Evolutionary conservation across 2,329 filamentous ascomycete species (phyloP), one percentile per base, ranked within the genome.

Genomic region (Botrytis aclada): DNA sequence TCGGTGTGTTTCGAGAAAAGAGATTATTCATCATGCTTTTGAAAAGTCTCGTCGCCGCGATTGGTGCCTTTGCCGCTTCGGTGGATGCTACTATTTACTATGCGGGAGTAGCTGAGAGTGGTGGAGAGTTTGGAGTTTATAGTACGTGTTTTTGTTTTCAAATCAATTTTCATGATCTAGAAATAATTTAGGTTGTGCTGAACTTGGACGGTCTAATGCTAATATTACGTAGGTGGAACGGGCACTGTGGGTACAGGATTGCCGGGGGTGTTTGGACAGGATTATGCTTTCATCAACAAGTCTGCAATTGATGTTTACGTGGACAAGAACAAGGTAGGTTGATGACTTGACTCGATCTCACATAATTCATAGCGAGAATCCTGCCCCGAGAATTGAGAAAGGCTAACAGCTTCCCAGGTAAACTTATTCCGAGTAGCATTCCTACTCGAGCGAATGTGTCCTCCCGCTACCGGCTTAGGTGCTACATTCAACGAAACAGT

Each of bases 371-470:
- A 12, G 18, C 14, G 8, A 9, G 12, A 47, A 25, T 4, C 25
- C 9, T 18, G 25, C 25, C 5, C 7, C 18, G 51, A 34, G 39
- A n/a, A 34, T 18, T 18, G 41, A 18, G 41, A 18, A 43, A 43
- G 14, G 39, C 18, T 56, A 45, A 64, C 6, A 25, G 20, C 18
- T n/a, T 54, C 43, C 14, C 51, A 81, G 79, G 74, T 81, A 70
- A 86, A 86, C 74, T 78, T 85, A 0, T 86, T 86, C 78, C 83
- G 85, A 39, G 82, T 86, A 58, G 84, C 85, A 3, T 87, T 87
- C 77, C 77, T 87, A 6, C 80, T 86, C 22, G 86, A 87, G 78
- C 84, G 85, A 56, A 86, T 87, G 84, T 84, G 83, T 72, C 86
- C 85, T 0, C 76, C 83, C 0, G 80, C 81, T 7, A 83, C 81